These are phyloP conservation scores for Wolfiporia cocos DNA, from an alignment of 1,284 basidiomycete genomes.

Conservation along the genomic window DNA sequence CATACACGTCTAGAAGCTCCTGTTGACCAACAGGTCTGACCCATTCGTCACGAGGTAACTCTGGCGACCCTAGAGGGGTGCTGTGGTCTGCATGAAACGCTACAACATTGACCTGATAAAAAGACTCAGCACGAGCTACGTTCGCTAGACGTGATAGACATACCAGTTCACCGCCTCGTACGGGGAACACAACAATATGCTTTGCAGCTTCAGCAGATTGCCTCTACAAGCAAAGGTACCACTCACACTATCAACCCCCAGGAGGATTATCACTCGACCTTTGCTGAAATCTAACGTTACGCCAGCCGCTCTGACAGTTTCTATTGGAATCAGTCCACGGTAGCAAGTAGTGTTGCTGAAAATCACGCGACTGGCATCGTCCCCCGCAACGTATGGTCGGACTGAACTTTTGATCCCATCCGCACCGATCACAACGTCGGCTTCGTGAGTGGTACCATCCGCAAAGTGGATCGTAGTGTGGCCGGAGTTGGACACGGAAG, in stretches of 20 bases:
- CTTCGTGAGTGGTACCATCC: conserved; percentile 38
- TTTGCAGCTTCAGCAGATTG: conserved; percentile 14
- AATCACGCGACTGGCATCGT: conserved; percentile 21
- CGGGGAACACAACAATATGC: conserved; percentile 55
- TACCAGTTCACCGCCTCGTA: conserved; percentile 37
- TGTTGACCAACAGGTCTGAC: conserved; percentile 35
- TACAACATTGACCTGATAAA: conserved; percentile 54
- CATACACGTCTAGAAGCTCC: conserved; percentile 40
- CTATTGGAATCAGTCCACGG: conserved; percentile 36
- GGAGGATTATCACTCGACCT: conserved; percentile 32
- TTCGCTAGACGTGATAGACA: conserved; percentile 12
- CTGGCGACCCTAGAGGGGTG: conserved; percentile 30
- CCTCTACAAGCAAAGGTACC: not conserved
- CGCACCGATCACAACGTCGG: conserved; percentile 48
- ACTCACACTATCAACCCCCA: conserved; percentile 20
- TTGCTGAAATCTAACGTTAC: conserved; percentile 33
- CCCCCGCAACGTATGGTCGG: conserved; percentile 31
- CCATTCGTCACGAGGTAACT: conserved; percentile 35
- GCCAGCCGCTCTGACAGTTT: conserved; percentile 32
- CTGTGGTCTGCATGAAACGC: conserved; percentile 39
- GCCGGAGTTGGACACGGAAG: conserved; percentile 17
- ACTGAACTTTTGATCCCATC: conserved; percentile 46
- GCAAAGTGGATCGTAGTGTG: conserved; percentile 34
- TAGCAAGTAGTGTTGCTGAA: conserved; percentile 43
- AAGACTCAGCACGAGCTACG: no score